phyloP scores from a whole-genome alignment of 2,329 filamentous ascomycete species.

The Onygena corvina region DNA sequence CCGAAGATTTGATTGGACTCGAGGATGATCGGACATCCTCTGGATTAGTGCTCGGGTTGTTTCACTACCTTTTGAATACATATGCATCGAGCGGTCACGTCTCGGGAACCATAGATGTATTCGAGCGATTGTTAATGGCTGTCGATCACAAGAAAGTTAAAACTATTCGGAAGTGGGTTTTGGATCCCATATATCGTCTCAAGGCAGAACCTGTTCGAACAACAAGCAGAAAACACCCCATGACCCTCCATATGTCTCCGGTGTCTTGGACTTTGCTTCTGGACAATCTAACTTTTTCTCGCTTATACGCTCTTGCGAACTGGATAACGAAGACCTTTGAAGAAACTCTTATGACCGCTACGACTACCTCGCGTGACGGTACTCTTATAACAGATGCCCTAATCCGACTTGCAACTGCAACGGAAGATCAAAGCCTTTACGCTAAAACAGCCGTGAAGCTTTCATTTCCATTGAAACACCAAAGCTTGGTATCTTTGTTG shows the following conservation, averaged over 20 bases:
- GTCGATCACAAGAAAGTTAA: slow-evolving; percentile 8
- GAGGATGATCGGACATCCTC: slow-evolving; percentile 9
- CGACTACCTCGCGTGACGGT: slow-evolving; percentile 32
- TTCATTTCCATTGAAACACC: slow-evolving; percentile 24
- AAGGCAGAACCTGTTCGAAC: slow-evolving; percentile 11
- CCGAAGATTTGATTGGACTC: not conserved
- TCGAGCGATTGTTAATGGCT: slow-evolving; percentile 12
- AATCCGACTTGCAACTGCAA: slow-evolving; percentile 43
- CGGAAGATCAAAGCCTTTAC: slow-evolving; percentile 31
- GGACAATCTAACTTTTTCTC: slow-evolving; percentile 8
- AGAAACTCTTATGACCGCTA: slow-evolving; percentile 38
- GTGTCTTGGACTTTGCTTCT: slow-evolving; percentile 11
- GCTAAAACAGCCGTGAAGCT: slow-evolving; percentile 23
- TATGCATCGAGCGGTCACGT: slow-evolving; percentile 12
- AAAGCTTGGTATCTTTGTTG: slow-evolving; percentile 28
- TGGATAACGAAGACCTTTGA: slow-evolving; percentile 43
- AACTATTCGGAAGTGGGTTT: slow-evolving; percentile 8
- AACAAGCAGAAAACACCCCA: not conserved
- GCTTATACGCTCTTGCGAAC: slow-evolving; percentile 37
- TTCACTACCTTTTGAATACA: slow-evolving; percentile 14
- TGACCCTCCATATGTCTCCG: slow-evolving; percentile 6
- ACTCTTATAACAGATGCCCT: slow-evolving; percentile 41
- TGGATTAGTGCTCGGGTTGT: slow-evolving; percentile 13
- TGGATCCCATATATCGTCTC: slow-evolving; percentile 10
- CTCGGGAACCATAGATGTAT: slow-evolving; percentile 12